phyloP scores from a whole-genome alignment of 805 yeast genomes.

The Saccharomycopsis fermentans region DNA sequence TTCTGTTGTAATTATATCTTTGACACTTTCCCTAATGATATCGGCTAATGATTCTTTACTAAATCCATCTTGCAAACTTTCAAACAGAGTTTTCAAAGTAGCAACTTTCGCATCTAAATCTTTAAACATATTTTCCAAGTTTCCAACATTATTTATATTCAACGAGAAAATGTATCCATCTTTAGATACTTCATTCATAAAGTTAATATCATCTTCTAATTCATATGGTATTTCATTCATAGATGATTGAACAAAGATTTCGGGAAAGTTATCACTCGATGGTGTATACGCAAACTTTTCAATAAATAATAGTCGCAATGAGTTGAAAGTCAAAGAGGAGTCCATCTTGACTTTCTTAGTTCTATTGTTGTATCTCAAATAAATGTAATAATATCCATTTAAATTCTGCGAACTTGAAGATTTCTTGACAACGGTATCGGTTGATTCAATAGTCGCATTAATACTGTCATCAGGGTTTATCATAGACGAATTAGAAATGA shows the following conservation, averaged over 20 bases:
- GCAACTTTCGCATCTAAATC: constrained; percentile 19
- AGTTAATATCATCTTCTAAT: constrained; percentile 48
- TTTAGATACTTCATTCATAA: constrained; percentile 41
- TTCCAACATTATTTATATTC: constrained; percentile 34
- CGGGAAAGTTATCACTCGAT: constrained; percentile 61
- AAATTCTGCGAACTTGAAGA: constrained; percentile 1
- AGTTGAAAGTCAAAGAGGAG: constrained; percentile 28
- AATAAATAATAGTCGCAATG: constrained; percentile 62
- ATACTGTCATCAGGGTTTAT: background rate
- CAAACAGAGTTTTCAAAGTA: constrained; percentile 22
- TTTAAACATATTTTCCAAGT: constrained; percentile 13
- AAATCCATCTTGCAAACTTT: background rate
- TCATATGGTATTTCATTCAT: constrained; percentile 59
- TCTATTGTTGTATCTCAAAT: constrained; percentile 39
- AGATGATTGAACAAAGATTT: constrained; percentile 60
- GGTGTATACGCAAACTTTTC: constrained; percentile 85
- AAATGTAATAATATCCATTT: constrained; percentile 25
- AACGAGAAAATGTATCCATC: constrained; percentile 53
- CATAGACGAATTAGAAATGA: background rate
- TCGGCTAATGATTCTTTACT: background rate
- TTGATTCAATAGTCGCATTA: background rate
- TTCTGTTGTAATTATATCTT: background rate
- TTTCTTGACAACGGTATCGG: background rate
- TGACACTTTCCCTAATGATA: background rate
- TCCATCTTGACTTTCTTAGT: constrained; percentile 41